phyloP scores from a whole-genome alignment of 805 yeast genomes.

The Saccharomycopsis oosterbeekiorum region DNA sequence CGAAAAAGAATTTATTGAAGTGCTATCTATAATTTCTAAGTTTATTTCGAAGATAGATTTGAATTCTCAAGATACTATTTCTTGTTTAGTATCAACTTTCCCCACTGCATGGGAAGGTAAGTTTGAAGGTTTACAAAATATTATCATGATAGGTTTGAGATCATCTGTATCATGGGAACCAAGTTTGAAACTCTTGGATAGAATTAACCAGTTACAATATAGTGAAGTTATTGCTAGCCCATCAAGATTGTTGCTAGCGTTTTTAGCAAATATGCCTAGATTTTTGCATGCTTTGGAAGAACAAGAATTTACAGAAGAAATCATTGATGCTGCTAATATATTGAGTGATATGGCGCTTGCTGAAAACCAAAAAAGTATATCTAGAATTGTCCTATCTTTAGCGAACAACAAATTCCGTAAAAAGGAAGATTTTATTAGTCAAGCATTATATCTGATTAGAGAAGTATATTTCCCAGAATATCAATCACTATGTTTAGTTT shows the following conservation, averaged over 20 bases:
- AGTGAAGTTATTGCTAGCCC: slow-evolving; percentile 71
- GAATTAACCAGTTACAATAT: slow-evolving; percentile 53
- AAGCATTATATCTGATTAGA: slow-evolving; percentile 62
- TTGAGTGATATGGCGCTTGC: slow-evolving; percentile 53
- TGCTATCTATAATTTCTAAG: slow-evolving; percentile 69
- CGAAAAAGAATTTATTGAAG: slow-evolving; percentile 88
- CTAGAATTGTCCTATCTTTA: slow-evolving; percentile 67
- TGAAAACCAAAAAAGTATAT: slow-evolving; percentile 45
- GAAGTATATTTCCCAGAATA: slow-evolving; percentile 61
- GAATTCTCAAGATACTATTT: slow-evolving; percentile 76
- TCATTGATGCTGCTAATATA: slow-evolving; percentile 42
- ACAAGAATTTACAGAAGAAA: slow-evolving; percentile 39
- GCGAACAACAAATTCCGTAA: slow-evolving; percentile 75
- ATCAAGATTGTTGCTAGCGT: slow-evolving; percentile 57
- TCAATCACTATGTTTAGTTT: slow-evolving; percentile 65
- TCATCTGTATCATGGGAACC: slow-evolving; percentile 75
- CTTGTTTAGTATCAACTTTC: slow-evolving; percentile 72
- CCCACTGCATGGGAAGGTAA: slow-evolving; percentile 96
- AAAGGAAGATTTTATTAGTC: slow-evolving; percentile 81
- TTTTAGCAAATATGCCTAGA: slow-evolving; percentile 74
- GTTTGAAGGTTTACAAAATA: slow-evolving; percentile 78
- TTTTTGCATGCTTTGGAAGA: slow-evolving; percentile 71
- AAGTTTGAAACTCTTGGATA: slow-evolving; percentile 62
- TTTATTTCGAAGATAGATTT: slow-evolving; percentile 80
- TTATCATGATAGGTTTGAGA: slow-evolving; percentile 72